Base-by-base conservation (phyloP, 176 grass and related monocot genomes). In the Ensete ventricosum region DNA sequence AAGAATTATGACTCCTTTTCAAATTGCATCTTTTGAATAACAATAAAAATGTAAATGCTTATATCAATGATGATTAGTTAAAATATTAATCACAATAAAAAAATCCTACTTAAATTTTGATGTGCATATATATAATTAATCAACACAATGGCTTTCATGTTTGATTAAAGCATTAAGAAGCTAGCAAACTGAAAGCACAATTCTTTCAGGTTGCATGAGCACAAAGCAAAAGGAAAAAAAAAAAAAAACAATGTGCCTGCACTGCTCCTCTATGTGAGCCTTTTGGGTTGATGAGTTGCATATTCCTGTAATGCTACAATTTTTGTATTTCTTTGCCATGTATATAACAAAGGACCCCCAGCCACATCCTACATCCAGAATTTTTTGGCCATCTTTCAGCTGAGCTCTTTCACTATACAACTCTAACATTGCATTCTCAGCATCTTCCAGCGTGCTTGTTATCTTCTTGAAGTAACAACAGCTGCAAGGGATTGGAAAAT, bases 201-300 rank as follows among this genome's bases (percentile, higher is more conserved):
- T 43, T 43, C 34, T 43, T 43, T 43, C 34, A 43, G 4, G 34
- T 43, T 43, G 34, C 34, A 43, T 43, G 34, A 49, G 12, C 1
- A 69, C 43, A 50, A 14, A 49, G 1, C 20, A 50, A 48, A 51
- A 29, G 22, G 14, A 20, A 27, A 75, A 74, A 71, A 23, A 71
- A 23, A 80, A 77, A 0, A 2, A 2, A 9, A 34, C 11, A 20
- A 75, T 81, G 75, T 87, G 91, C 94, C 83, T 88, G 77, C 94
- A 91, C 29, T 76, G 90, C 59, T 93, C 85, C 57, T 98, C 88
- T 78, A 98, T 93, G 68, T 87, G 86, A 77, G 86, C 77, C 59
- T 98, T 93, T 65, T 98, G 94, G 62, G 88, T 98, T 10, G 54
- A 77, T 73, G 90, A 93, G 85, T 98, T 98, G 80, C 94, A 98